Evolutionary conservation across 225 moss, liverwort and hornwort species (phyloP).

Genomic region (Pseudoscleropodium purum): DNA sequence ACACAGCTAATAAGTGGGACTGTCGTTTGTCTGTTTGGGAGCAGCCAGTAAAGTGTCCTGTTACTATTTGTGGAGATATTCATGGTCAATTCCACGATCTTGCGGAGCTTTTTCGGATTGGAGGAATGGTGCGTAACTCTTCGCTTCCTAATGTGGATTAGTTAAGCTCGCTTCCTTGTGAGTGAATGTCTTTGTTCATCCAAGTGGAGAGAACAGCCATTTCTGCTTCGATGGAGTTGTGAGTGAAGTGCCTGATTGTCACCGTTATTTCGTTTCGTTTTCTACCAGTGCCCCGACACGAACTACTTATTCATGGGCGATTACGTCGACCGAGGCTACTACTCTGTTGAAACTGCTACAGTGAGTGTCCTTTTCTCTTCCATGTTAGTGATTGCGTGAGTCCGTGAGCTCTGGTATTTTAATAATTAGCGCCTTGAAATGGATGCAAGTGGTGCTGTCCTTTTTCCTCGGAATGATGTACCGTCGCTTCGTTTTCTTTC

Average conservation of each 20-base stretch:
- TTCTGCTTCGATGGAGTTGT: neutral
- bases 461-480: too few relatives aligned
- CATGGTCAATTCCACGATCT: constrained; percentile 39
- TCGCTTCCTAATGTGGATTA: neutral
- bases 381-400: neutral
- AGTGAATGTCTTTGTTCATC: neutral
- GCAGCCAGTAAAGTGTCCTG: constrained; percentile 49
- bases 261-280: neutral
- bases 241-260: neutral
- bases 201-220: too few relatives aligned
- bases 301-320: constrained; percentile 43
- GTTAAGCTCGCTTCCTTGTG: neutral
- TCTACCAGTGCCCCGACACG: constrained; percentile 17
- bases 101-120: constrained; percentile 33
- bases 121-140: constrained; percentile 22
- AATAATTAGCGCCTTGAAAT: neutral
- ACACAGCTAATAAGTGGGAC: neutral
- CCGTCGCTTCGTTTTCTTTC: neutral
- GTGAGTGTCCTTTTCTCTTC: neutral
- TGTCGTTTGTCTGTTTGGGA: neutral
- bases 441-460: neutral
- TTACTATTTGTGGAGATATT: constrained; percentile 30
- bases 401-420: neutral
- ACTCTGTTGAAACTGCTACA: constrained; percentile 74
- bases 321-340: constrained; percentile 68